Evolutionary conservation across 169 alveolate genomes (phyloP).

Genomic region (Plasmodium malariae): DNA sequence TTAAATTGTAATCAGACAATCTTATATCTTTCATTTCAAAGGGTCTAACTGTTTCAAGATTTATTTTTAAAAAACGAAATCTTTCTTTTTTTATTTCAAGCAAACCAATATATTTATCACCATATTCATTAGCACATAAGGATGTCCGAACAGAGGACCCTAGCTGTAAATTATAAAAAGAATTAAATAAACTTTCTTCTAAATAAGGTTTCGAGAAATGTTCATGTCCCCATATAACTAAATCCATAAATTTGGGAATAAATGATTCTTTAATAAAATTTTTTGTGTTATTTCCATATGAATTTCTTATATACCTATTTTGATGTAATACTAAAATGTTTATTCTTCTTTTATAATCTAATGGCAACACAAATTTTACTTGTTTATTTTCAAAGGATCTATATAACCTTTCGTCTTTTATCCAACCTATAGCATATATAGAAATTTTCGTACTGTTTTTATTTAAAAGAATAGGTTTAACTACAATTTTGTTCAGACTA

Average conservation of each 20-base stretch:
- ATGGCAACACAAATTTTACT: slow-evolving; percentile 92
- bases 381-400: slow-evolving; percentile 90
- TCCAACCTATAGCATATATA: slow-evolving; percentile 97
- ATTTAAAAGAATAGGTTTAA: slow-evolving; percentile 91
- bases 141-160: slow-evolving; percentile 96
- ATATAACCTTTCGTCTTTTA: slow-evolving; percentile 95
- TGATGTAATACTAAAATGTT: slow-evolving; percentile 96
- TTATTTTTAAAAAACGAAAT: slow-evolving; percentile 91
- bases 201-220: slow-evolving; percentile 93
- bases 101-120: slow-evolving; percentile 92
- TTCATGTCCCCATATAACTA: slow-evolving; percentile 97
- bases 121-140: slow-evolving; percentile 92
- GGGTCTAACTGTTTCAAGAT: slow-evolving; percentile 91
- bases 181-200: slow-evolving; percentile 84
- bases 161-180: slow-evolving; percentile 91
- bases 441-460: slow-evolving; percentile 93
- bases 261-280: slow-evolving; percentile 90
- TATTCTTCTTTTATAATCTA: slow-evolving; percentile 85
- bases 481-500: slow-evolving; percentile 88
- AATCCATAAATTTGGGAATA: slow-evolving; percentile 91
- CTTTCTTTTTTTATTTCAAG: slow-evolving; percentile 88
- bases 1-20: slow-evolving; percentile 14
- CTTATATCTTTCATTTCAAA: slow-evolving; percentile 82
- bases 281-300: slow-evolving; percentile 87
- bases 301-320: slow-evolving; percentile 92